Percentiles rank a stretch among this genome's conserved stretches.
Evolutionary conservation across 257 asterid genomes (phyloP).

Genomic region (Schizonepeta tenuifolia): DNA sequence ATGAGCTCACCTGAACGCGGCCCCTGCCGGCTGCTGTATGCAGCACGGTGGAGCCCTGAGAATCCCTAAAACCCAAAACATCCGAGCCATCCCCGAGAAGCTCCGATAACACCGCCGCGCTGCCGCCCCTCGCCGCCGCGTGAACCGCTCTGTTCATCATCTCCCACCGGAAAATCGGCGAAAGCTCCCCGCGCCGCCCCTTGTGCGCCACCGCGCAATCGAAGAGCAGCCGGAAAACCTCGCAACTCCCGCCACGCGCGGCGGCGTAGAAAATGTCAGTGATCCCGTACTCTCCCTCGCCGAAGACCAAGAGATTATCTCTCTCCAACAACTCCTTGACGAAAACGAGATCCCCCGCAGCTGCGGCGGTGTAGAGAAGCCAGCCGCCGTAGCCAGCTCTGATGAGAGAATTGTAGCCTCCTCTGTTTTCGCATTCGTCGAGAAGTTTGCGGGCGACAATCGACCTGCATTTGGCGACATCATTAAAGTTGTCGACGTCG

Average conservation of each 20-base stretch:
- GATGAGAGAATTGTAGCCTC: slow-evolving; percentile 69
- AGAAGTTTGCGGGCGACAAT: slow-evolving; percentile 63
- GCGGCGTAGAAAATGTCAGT: slow-evolving; percentile 87
- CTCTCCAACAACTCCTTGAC: slow-evolving; percentile 63
- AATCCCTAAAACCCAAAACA: slow-evolving; percentile 73
- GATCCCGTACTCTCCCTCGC: slow-evolving; percentile 93
- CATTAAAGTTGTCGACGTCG: slow-evolving; percentile 51
- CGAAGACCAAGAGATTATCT: slow-evolving; percentile 74
- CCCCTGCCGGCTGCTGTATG: slow-evolving; percentile 87
- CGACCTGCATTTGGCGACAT: slow-evolving; percentile 69
- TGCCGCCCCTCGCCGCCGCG: slow-evolving; percentile 91
- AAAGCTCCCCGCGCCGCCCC: slow-evolving; percentile 43
- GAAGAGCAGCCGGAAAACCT: slow-evolving; percentile 66
- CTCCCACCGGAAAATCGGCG: slow-evolving; percentile 58
- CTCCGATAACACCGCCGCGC: slow-evolving; percentile 60
- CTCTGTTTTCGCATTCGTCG: slow-evolving; percentile 58
- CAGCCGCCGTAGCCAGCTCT: slow-evolving; percentile 98
- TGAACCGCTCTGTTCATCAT: slow-evolving; percentile 81
- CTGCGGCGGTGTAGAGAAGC: slow-evolving; percentile 92
- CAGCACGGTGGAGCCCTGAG: slow-evolving; percentile 74
- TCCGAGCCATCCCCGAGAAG: slow-evolving; percentile 60
- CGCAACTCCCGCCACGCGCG: slow-evolving; percentile 62
- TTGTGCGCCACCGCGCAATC: slow-evolving; percentile 44
- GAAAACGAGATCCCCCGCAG: slow-evolving; percentile 74
- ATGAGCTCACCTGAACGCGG: slow-evolving; percentile 73